These are phyloP conservation scores for Rhynchospora tenuis DNA, from an alignment of 176 grass and related monocot genomes.

Conservation along the genomic window DNA sequence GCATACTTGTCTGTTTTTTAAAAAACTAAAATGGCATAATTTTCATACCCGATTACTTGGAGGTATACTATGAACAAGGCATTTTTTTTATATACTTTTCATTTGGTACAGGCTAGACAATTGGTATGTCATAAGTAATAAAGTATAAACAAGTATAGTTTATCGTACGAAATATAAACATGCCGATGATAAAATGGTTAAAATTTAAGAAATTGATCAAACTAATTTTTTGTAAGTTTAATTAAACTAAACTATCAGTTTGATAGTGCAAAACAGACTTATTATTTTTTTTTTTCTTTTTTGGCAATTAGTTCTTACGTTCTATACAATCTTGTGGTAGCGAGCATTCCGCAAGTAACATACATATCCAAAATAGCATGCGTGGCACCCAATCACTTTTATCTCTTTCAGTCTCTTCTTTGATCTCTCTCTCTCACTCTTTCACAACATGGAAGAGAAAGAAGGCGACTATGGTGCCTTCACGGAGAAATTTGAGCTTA, in stretches of 20 bases:
- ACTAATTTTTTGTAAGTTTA: too few relatives aligned
- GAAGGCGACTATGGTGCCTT: constrained; percentile 40
- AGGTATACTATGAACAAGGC: background rate
- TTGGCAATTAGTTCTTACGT: too few relatives aligned
- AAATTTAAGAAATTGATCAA: too few relatives aligned
- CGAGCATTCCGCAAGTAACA: background rate
- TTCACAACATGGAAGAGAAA: constrained; percentile 24
- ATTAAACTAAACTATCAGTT: too few relatives aligned
- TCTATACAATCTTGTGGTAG: background rate
- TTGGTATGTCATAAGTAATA: too few relatives aligned
- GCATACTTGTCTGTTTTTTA: background rate
- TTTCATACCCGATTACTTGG: background rate
- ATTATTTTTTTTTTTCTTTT: too few relatives aligned
- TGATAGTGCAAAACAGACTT: too few relatives aligned
- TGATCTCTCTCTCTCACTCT: background rate
- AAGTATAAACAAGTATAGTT: too few relatives aligned
- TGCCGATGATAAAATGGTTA: too few relatives aligned
- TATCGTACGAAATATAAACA: too few relatives aligned
- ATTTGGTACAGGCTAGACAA: background rate
- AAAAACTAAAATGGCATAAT: background rate
- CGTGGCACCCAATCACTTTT: background rate
- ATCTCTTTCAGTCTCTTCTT: background rate
- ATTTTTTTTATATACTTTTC: background rate
- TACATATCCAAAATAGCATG: background rate
- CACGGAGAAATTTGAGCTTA: constrained; percentile 36